phyloP scores from a whole-genome alignment of 768 basidiomycete genomes.

The Boletellus ananiceps region DNA sequence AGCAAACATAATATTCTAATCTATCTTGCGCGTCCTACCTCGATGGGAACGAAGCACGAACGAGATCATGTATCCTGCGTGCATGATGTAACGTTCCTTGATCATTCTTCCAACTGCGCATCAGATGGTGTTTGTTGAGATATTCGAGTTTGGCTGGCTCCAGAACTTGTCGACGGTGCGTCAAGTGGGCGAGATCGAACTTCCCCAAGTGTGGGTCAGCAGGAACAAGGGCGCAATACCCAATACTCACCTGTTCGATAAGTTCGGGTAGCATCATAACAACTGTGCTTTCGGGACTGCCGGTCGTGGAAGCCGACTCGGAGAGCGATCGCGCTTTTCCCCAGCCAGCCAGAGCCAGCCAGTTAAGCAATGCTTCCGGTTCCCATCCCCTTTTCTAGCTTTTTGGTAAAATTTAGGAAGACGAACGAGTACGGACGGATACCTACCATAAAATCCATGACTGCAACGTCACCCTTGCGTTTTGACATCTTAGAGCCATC shows the following conservation, averaged over 20 bases:
- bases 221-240: constrained; percentile 1
- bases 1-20: background rate
- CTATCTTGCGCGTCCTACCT: constrained; percentile 37
- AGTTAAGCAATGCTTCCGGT: constrained; percentile 83
- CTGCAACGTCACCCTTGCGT: constrained; percentile 83
- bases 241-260: constrained; percentile 48
- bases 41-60: constrained; percentile 55
- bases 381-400: constrained; percentile 82
- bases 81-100: constrained; percentile 53
- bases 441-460: constrained; percentile 79
- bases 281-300: constrained; percentile 61
- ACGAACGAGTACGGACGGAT: background rate
- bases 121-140: constrained; percentile 84
- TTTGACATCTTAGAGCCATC: constrained; percentile 96
- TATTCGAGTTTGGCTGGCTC: constrained; percentile 78
- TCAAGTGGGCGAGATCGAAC: constrained; percentile 76
- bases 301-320: constrained; percentile 22
- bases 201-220: constrained; percentile 21
- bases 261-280: constrained; percentile 62
- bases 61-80: constrained; percentile 44
- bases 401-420: background rate
- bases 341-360: constrained; percentile 95
- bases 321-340: constrained; percentile 45
- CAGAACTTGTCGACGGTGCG: constrained; percentile 79
- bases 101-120: constrained; percentile 46